Evolutionary conservation across 2,329 filamentous ascomycete species (phyloP).

Genomic region (Grosmannia clavigera): DNA sequence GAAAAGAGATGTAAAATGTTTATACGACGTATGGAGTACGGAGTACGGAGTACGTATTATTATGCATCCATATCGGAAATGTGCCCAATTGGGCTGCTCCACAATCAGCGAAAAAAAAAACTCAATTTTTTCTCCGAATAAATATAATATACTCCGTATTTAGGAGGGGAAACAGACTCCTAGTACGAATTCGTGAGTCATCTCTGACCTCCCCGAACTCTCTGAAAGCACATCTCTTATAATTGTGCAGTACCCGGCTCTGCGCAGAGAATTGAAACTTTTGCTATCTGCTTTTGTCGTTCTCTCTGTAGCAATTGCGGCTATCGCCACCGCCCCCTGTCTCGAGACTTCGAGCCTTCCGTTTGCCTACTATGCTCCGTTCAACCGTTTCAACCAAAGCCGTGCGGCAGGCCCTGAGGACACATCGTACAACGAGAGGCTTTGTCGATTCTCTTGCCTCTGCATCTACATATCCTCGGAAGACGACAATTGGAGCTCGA

Average conservation of each 20-base stretch:
- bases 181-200: not conserved
- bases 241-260: not conserved
- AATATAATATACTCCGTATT: not conserved
- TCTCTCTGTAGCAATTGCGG: not conserved
- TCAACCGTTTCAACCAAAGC: not conserved
- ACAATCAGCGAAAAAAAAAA: not conserved
- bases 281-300: not conserved
- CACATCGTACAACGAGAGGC: not conserved
- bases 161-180: not conserved
- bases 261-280: not conserved
- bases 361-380: not conserved
- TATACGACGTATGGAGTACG: too few relatives aligned
- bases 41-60: too few relatives aligned
- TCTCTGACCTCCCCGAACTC: constrained; percentile 26
- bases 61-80: not conserved
- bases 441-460: not conserved
- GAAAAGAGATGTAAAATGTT: not conserved
- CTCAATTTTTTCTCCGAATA: not conserved
- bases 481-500: not conserved
- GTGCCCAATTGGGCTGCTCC: not conserved
- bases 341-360: not conserved
- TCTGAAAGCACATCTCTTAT: not conserved
- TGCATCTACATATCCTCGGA: not conserved
- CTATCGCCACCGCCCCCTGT: not conserved
- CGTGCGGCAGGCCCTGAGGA: not conserved